Base-by-base conservation (phyloP, 2,329 filamentous ascomycete genomes). In the Neopestalotiopsis rosae region DNA sequence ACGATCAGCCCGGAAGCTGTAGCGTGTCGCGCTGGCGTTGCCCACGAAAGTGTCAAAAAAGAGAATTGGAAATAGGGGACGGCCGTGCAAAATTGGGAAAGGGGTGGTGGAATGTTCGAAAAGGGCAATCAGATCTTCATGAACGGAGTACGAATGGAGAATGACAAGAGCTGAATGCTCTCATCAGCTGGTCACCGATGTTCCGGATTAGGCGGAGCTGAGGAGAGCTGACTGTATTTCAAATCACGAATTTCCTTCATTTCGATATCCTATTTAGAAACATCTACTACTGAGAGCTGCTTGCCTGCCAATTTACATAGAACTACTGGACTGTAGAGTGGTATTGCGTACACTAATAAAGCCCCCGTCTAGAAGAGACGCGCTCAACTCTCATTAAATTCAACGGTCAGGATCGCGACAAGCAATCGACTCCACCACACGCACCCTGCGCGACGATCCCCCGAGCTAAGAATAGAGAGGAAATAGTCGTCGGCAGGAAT, bases 1-100 rank as follows among this genome's bases (percentile, higher is more conserved):
- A 34, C 20, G 13, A 45, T 64, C 38, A 52, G 32, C 34, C 59
- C 28, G 14, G 13, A 45, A 45, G 34, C 34, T 64, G 61, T 64
- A 64, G 61, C 61, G 34, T 64, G 61, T 64, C 61, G 34, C 61
- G 61, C 28, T 52, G 42, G 61, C 40, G 34, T 34, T 30, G 20
- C 40, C 40, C 57, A 59, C 57, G 30, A 59, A 34, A 59, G 57
- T 59, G 45, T 52, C 45, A 52, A 59, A 52, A 59, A 6, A n/a
- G 49, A 56, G 9, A 14, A 34, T n/a, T n/a, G 24, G 24, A 59
- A 59, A 34, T 17, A 59, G 57, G 24, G 13, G 57, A 59, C n/a
- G 28, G 38, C 17, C 20, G 34, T 64, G 38, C 40, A 52, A 52
- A 52, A 52, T 52, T 52, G n/a, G 17, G 45, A 52, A 52, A 52